Evolutionary conservation across 768 basidiomycete species (phyloP), one percentile per base, ranked within the genome.

Genomic region (Cubamyces lactineus): DNA sequence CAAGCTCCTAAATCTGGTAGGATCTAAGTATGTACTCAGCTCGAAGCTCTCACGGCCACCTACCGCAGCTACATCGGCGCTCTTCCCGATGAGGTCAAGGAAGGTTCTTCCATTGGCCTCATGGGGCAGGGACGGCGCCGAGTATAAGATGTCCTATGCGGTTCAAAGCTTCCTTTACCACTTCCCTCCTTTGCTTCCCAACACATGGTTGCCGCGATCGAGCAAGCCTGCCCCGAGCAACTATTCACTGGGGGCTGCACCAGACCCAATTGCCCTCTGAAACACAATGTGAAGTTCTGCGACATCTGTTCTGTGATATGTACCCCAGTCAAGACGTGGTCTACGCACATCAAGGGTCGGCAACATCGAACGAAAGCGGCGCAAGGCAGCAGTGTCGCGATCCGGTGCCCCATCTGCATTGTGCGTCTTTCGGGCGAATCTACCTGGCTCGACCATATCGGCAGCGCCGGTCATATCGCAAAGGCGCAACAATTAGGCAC

Each of bases 221-320:
- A 28, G 2, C 49, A 52, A 16, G 47, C 56, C 51, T 68, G 67
- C 21, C 57, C 62, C 8, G 34, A 50, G 2, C 50, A 61, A 6
- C 56, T 66, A 2, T 59, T 53, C 9, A 59, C 59, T 12, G 65
- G 62, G 2, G 64, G 66, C 13, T 72, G 71, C 57, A 17, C 11
- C 1, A 52, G 55, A 26, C 46, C 17, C 2, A 28, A 38, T 30
- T 74, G 73, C 48, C 16, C 17, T 4, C 45, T 59, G 5, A 34
- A 48, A 4, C 73, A 74, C 46, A 64, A 70, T 26, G 62, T 63
- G 16, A 39, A 45, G 7, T 59, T 71, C 24, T 74, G 73, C 57
- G 48, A 66, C n/a, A 39, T 50, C 1, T 74, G 73, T 59, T 23
- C 58, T 6, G 57, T 67, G 17, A 46, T 67, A 2, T 67, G 65